Base-by-base conservation (phyloP, 352 stramenopile genomes). In the Phytophthora sansomeana region DNA sequence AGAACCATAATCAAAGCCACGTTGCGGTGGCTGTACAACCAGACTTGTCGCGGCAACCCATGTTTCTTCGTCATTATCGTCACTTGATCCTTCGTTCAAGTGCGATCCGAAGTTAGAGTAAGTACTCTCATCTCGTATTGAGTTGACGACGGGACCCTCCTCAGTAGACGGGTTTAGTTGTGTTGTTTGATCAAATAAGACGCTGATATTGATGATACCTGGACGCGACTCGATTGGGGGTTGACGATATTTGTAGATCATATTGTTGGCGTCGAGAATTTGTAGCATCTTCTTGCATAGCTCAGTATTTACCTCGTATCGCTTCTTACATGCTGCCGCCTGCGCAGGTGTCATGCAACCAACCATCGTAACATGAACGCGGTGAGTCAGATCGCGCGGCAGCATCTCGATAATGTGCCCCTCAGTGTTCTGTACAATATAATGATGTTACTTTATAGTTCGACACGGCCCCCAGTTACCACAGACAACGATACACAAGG, bases 211-310 rank as follows among this genome's bases (percentile, higher is more conserved):
- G n/a, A n/a, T n/a, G n/a, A 38, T 16, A 3, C 48, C 46, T 21
- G 0, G 52, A 48, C 6, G 32, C 47, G 38, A 39, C 0, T 35
- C 17, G 8, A 19, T 32, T 5, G 58, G 16, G 65, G 65, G 1
- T 58, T 57, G 1, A 50, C 50, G 9, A 57, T 67, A 35, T 67
- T 72, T n/a, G n/a, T n/a, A n/a, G n/a, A n/a, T n/a, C n/a, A n/a
- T n/a, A n/a, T n/a, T n/a, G n/a, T n/a, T n/a, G n/a, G n/a, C n/a
- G n/a, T n/a, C n/a, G n/a, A n/a, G n/a, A n/a, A n/a, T n/a, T n/a
- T n/a, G n/a, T n/a, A n/a, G n/a, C n/a, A n/a, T n/a, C n/a, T n/a
- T n/a, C n/a, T n/a, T n/a, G n/a, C n/a, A n/a, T n/a, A n/a, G n/a
- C n/a, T n/a, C n/a, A n/a, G n/a, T n/a, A n/a, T n/a, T n/a, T n/a